Evolutionary conservation across 805 yeast species (phyloP), one percentile per base, ranked within the genome.

Genomic region (Lipomyces yamadae): DNA sequence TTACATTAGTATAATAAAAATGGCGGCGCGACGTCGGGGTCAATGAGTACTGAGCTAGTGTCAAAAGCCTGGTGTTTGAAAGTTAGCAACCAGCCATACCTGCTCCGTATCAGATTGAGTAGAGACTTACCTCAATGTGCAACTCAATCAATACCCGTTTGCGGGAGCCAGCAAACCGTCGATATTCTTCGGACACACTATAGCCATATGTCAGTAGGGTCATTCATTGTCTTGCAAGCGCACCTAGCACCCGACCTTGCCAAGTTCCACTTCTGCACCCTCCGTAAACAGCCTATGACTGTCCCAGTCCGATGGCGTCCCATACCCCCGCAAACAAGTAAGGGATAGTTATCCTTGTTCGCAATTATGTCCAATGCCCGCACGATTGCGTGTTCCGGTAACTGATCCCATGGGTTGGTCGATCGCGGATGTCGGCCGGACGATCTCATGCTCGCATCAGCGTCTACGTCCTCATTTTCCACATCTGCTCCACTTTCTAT

Each of bases 251-350:
- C 39, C 15, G 18, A 69, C 72, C 72, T 70, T 5, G 98, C 97
- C 75, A 94, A 80, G 74, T 96, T 95, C 99, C 99, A 94, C n/a
- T 96, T 94, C 82, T 95, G 98, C 24, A 95, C 80, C 67, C 97
- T 83, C 70, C 99, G 81, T 58, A 94, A 80, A 77, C 99, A 94
- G 0, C 99, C 99, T 67, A 95, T 86, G 2, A 95, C 97, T 0
- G 98, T 93, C 0, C 99, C 99, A 0, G 98, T 93, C 71, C 99
- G 83, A 77, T 94, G 99, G 72, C 99, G 82, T 0, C 99, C 99
- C 99, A 95, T 95, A 13, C 98, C 97, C 74, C 98, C 95, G 77
- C 98, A 95, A 3, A 93, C 93, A 60, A 95, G 80, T 68, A 95
- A 74, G 0, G 99, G 98, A 74, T 91, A 91, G 76, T 87, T 86